phyloP scores from a whole-genome alignment of 805 yeast genomes.

The Zygotorulaspora sp. region DNA sequence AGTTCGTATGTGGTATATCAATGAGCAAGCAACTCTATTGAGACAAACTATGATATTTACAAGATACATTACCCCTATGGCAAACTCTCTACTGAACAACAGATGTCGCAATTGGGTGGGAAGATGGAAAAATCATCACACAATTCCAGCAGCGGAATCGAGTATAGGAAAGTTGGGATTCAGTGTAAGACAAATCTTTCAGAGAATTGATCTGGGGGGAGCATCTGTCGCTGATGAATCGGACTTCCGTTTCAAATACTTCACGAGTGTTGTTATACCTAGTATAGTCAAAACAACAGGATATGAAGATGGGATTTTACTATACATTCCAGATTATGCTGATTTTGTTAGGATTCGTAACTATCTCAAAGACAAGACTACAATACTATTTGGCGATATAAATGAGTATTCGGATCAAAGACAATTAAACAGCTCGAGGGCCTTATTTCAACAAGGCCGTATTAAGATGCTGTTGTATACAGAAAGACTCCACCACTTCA shows the following conservation, averaged over 20 bases:
- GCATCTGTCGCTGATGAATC: slow-evolving; percentile 60
- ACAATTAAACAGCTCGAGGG: slow-evolving; percentile 66
- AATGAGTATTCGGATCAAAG: slow-evolving; percentile 79
- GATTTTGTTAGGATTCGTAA: slow-evolving; percentile 80
- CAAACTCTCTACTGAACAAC: slow-evolving; percentile 55
- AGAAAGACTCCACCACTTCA: slow-evolving; percentile 88
- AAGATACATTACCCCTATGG: slow-evolving; percentile 75
- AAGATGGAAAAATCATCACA: slow-evolving; percentile 50
- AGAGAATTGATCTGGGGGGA: slow-evolving; percentile 54
- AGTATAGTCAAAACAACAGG: slow-evolving; percentile 56
- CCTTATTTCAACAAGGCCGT: slow-evolving; percentile 59
- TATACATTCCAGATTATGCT: slow-evolving; percentile 80
- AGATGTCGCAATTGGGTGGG: slow-evolving; percentile 57
- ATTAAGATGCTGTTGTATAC: slow-evolving; percentile 77
- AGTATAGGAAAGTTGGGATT: slow-evolving; percentile 63
- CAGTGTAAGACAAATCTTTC: slow-evolving; percentile 62
- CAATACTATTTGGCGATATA: slow-evolving; percentile 60
- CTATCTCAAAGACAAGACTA: slow-evolving; percentile 52
- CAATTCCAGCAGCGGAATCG: slow-evolving; percentile 44
- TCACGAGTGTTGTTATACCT: slow-evolving; percentile 69
- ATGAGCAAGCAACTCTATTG: slow-evolving; percentile 66
- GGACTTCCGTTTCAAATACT: slow-evolving; percentile 75
- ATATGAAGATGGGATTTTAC: slow-evolving; percentile 67
- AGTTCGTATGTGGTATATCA: slow-evolving; percentile 87
- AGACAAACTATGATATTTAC: slow-evolving; percentile 77